phyloP scores from a whole-genome alignment of 2,329 filamentous ascomycete species.

The Ophiostoma himal-ulmi region DNA sequence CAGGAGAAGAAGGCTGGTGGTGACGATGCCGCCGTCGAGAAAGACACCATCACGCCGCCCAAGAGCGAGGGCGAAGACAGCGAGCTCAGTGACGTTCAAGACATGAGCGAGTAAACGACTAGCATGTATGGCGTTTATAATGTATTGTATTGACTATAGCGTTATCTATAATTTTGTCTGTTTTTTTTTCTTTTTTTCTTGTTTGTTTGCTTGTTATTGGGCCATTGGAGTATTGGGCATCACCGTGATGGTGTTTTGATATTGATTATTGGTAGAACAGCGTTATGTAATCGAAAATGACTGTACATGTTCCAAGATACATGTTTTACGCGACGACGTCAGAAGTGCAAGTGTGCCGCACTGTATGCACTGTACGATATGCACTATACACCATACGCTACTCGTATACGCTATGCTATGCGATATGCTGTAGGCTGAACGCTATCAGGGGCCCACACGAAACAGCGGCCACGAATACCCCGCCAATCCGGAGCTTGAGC shows the following conservation, averaged over 20 bases:
- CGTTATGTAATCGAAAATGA: background rate
- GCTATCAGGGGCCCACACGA: background rate
- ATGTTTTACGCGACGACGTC: background rate
- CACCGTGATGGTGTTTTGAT: background rate
- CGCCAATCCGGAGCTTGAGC: slow-evolving; percentile 15
- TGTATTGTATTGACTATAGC: background rate
- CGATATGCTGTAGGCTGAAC: background rate
- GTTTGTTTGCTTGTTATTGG: too few relatives aligned
- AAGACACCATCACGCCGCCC: slow-evolving; percentile 14
- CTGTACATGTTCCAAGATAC: background rate
- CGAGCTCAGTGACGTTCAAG: background rate
- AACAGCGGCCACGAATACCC: slow-evolving; percentile 9
- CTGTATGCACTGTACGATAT: background rate
- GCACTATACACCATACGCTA: background rate
- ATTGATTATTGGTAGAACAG: background rate
- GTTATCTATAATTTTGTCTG: too few relatives aligned
- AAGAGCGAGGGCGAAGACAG: slow-evolving; percentile 14
- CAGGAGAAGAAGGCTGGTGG: slow-evolving; percentile 4
- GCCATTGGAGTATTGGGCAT: background rate
- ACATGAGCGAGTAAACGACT: background rate
- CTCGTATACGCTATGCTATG: too few relatives aligned
- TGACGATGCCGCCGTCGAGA: background rate
- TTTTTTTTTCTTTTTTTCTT: background rate
- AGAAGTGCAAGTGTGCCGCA: background rate
- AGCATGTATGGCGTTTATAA: background rate